phyloP scores from a whole-genome alignment of 2,329 filamentous ascomycete species.

The Elsinoe perseae region DNA sequence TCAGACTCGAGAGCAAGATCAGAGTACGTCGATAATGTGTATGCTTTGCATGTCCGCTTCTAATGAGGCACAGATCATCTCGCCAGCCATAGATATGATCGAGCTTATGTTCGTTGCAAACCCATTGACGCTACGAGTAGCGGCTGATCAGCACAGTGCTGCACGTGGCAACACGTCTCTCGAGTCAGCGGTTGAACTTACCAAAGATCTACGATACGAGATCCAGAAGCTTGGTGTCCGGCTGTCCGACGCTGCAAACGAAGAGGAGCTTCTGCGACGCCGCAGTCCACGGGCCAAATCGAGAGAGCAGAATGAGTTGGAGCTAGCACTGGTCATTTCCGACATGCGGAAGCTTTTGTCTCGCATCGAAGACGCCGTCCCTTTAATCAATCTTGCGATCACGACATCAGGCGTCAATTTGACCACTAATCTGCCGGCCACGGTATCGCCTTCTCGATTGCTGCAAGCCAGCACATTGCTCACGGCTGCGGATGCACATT shows the following conservation, averaged over 20 bases:
- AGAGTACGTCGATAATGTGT: conserved; percentile 65
- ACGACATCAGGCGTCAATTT: conserved; percentile 86
- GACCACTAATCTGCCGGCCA: conserved; percentile 67
- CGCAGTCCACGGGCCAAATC: conserved; percentile 42
- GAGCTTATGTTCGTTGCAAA: conserved; percentile 55
- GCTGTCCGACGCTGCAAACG: conserved; percentile 60
- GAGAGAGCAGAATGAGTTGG: conserved; percentile 51
- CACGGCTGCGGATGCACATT: conserved; percentile 78
- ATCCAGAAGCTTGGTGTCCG: conserved; percentile 73
- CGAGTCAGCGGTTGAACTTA: conserved; percentile 75
- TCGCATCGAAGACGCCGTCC: conserved; percentile 84
- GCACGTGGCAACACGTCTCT: conserved; percentile 71
- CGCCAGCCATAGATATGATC: conserved; percentile 84
- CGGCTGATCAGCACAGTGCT: too few species aligned
- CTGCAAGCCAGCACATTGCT: conserved; percentile 89
- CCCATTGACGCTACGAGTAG: too few species aligned
- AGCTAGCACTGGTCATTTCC: conserved; percentile 61
- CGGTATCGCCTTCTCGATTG: conserved; percentile 81
- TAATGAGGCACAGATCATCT: conserved; percentile 51
- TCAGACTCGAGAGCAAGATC: conserved; percentile 75
- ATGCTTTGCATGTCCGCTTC: conserved; percentile 77
- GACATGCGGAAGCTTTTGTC: conserved; percentile 68
- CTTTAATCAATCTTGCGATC: conserved; percentile 85
- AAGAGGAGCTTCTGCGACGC: conserved; percentile 48
- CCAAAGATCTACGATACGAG: conserved; percentile 73